These are phyloP conservation scores for Melastoma candidum DNA, from an alignment of 441 rosid species.

Conservation along the genomic window DNA sequence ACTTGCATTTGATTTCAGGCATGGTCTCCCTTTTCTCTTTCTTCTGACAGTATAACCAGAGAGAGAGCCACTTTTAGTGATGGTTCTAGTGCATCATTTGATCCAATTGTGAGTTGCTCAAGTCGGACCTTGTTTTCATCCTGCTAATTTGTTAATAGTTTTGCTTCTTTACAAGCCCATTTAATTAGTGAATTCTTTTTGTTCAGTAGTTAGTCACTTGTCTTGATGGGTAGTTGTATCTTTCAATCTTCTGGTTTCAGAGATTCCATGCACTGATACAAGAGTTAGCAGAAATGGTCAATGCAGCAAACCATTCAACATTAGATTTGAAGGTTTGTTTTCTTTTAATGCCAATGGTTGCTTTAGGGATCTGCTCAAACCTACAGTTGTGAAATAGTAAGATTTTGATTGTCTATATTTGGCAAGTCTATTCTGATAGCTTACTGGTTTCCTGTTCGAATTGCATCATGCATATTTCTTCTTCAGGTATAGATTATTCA, in stretches of 20 bases:
- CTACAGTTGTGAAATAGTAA: too few relatives aligned
- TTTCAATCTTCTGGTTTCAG: slow-evolving; percentile 25
- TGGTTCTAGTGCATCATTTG: slow-evolving; percentile 26
- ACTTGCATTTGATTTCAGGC: slow-evolving; percentile 25
- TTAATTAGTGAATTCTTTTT: too few relatives aligned
- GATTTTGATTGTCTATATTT: too few relatives aligned
- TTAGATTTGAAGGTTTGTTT: slow-evolving; percentile 40
- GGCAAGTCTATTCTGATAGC: too few relatives aligned
- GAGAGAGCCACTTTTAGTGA: slow-evolving; percentile 28
- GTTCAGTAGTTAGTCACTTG: neutral
- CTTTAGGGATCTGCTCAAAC: too few relatives aligned
- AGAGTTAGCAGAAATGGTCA: slow-evolving; percentile 29
- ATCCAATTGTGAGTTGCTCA: slow-evolving; percentile 28
- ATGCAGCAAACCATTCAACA: slow-evolving; percentile 20
- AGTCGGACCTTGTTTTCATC: too few relatives aligned
- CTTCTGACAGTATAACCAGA: slow-evolving; percentile 26
- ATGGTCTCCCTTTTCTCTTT: slow-evolving; percentile 61
- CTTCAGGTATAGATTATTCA: too few relatives aligned
- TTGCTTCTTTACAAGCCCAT: too few relatives aligned
- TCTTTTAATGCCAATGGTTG: neutral
- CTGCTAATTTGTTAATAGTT: too few relatives aligned
- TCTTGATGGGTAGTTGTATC: neutral
- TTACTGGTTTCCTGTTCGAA: too few relatives aligned
- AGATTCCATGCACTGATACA: slow-evolving; percentile 51
- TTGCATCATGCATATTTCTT: too few relatives aligned